Evolutionary conservation across 2,329 filamentous ascomycete species (phyloP).

Genomic region (Sclerotinia subarctica): DNA sequence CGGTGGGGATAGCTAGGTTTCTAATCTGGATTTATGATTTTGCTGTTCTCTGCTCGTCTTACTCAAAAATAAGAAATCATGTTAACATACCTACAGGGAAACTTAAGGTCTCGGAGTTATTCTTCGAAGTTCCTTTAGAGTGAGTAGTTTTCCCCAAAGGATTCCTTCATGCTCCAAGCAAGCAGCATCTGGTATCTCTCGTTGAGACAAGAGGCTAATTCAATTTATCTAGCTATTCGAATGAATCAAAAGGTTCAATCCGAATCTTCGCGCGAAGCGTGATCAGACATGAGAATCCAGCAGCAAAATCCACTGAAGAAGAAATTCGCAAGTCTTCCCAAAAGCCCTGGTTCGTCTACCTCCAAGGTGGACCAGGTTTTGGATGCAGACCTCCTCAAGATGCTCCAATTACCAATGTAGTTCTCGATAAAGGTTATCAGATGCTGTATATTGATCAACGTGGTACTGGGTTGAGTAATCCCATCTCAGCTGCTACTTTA

Average conservation of each 20-base stretch:
- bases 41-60: too few relatives aligned
- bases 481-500: constrained; percentile 72
- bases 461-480: constrained; percentile 80
- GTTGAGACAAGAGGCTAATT: constrained; percentile 46
- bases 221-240: constrained; percentile 7
- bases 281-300: constrained; percentile 58
- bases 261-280: constrained; percentile 76
- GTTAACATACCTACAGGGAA: constrained; percentile 53
- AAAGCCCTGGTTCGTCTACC: constrained; percentile 64
- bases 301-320: constrained; percentile 40
- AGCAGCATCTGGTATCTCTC: constrained; percentile 42
- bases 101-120: constrained; percentile 74
- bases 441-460: constrained; percentile 86
- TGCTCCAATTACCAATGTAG: constrained; percentile 63
- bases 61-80: not conserved
- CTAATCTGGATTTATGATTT: not conserved
- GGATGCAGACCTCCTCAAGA: constrained; percentile 73
- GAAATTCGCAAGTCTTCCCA: constrained; percentile 45
- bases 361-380: constrained; percentile 57
- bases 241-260: constrained; percentile 51
- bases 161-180: not conserved
- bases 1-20: not conserved
- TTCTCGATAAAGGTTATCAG: constrained; percentile 80
- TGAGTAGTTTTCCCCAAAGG: constrained; percentile 61
- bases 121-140: constrained; percentile 83